phyloP scores from a whole-genome alignment of 805 yeast genomes.

The Torulaspora gathmanii region DNA sequence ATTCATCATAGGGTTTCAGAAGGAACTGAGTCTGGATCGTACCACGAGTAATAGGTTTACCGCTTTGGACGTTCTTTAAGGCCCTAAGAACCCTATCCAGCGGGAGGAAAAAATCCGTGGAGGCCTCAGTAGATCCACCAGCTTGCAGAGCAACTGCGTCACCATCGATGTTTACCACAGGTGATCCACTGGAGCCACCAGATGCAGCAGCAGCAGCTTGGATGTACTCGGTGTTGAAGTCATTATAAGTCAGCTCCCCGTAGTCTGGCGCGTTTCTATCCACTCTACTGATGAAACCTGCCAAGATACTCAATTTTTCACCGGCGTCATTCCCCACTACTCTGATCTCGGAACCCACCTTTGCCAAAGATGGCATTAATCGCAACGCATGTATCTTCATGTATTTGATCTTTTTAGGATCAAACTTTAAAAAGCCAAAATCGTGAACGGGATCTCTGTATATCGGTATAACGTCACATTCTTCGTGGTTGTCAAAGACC shows the following conservation, averaged over 20 bases:
- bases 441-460: constrained; percentile 95
- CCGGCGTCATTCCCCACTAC: constrained; percentile 97
- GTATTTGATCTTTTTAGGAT: constrained; percentile 67
- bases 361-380: constrained; percentile 75
- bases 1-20: constrained; percentile 82
- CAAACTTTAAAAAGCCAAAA: constrained; percentile 80
- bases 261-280: constrained; percentile 95
- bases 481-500: constrained; percentile 92
- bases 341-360: constrained; percentile 88
- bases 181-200: constrained; percentile 95
- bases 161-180: constrained; percentile 88
- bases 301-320: constrained; percentile 80
- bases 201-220: constrained; percentile 96
- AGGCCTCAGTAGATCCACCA: constrained; percentile 87
- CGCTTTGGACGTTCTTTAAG: constrained; percentile 60
- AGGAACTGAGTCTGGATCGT: constrained; percentile 90
- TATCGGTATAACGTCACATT: constrained; percentile 76
- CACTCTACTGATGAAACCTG: constrained; percentile 73
- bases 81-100: constrained; percentile 81
- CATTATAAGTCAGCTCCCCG: constrained; percentile 82
- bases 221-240: constrained; percentile 88
- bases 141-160: constrained; percentile 89
- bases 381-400: constrained; percentile 64
- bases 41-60: constrained; percentile 69
- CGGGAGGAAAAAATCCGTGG: constrained; percentile 90